Evolutionary conservation across 1,139 yeast species (phyloP), one percentile per base, ranked within the genome.

Genomic region (Magnusiomyces fungicola): DNA sequence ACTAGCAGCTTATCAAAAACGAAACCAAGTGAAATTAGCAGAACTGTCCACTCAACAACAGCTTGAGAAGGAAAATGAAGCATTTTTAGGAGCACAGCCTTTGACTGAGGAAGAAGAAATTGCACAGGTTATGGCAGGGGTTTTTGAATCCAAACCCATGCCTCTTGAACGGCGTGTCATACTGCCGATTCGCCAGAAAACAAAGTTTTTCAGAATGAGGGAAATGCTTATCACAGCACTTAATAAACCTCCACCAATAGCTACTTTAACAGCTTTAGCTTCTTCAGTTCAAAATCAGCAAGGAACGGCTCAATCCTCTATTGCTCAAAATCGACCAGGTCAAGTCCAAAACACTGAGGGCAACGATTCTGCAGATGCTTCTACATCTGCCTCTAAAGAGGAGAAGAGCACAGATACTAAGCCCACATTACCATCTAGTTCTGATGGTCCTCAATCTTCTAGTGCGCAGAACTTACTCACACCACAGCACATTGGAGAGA

Each of bases 91-190:
- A 9, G 56, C 52, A 18, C 52, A 44, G 25, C 69, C 68, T 37
- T 60, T 64, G 44, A 70, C 61, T 59, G 95, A 96, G 4, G 97
- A 92, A 60, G 96, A 89, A 63, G 99, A 94, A 61, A 88, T 96
- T 1, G 90, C 86, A 51, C 86, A 85, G 60, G 97, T 94, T 2
- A 72, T 94, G 63, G 92, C 87, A 55, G 97, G 97, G n/a, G 87
- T 92, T 30, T 77, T 85, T 12, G 75, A 86, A 58, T 83, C 89
- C 42, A 51, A 57, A 21, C 89, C 95, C 1, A 73, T 83, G 53
- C 97, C 97, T 1, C 68, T 90, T 53, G 97, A 90, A 61, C 70
- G 89, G 41, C 80, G 79, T 51, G 83, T 83, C 12, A 63, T 88
- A 12, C 70, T 85, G 59, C 90, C 96, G 1, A 75, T 83, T 0